Evolutionary conservation across 2,329 filamentous ascomycete genomes (phyloP).

Genomic region (Pseudocercospora eumusae): DNA sequence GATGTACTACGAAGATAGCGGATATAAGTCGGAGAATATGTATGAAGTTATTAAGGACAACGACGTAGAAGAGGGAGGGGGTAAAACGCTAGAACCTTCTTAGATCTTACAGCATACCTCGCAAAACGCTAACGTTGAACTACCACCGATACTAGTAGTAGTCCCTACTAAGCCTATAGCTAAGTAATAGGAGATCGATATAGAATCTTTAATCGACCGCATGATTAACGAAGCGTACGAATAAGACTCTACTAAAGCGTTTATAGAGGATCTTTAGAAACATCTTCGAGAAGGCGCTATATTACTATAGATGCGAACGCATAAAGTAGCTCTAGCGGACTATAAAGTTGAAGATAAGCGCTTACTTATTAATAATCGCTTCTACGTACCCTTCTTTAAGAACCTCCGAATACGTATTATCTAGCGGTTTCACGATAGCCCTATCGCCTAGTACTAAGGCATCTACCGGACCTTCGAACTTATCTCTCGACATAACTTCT

Average conservation of each 20-base stretch:
- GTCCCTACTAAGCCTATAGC: background rate
- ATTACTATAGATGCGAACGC: background rate
- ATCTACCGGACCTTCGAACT: too few species aligned
- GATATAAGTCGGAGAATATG: background rate
- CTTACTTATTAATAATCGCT: background rate
- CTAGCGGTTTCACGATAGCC: background rate
- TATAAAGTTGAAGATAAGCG: background rate
- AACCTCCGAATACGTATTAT: slow-evolving; percentile 1
- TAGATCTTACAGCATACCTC: too few species aligned
- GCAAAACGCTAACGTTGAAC: too few species aligned
- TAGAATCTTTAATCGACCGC: background rate
- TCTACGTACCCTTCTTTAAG: background rate
- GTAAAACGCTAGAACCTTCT: background rate
- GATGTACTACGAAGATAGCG: background rate
- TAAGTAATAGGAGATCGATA: background rate
- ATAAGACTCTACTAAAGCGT: background rate
- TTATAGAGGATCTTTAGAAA: background rate
- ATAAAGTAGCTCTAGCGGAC: background rate
- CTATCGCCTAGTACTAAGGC: too few species aligned
- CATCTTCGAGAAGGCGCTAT: background rate
- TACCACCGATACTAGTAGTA: too few species aligned
- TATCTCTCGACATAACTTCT: too few species aligned
- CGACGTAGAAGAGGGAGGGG: background rate
- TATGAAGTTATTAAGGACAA: background rate
- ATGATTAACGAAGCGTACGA: background rate